Conservation (phyloP, 2,329 filamentous ascomycete genomes). For the Pseudogymnoascus sp. region DNA sequence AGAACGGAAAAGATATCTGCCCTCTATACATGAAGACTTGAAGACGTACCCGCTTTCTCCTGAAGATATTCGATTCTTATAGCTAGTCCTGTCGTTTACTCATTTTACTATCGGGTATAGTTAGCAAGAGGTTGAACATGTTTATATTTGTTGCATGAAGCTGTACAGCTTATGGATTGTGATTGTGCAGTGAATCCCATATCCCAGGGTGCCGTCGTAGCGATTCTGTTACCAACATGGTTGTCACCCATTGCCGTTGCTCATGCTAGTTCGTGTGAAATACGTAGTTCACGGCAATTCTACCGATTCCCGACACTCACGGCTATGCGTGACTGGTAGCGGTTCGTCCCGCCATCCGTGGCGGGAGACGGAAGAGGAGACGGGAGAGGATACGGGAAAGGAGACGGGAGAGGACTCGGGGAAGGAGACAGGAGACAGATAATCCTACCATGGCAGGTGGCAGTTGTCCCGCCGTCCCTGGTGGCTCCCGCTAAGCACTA, state of each 20-base stretch:
- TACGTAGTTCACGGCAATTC: neutral
- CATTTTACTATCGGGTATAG: constrained; percentile 6
- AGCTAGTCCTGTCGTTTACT: neutral
- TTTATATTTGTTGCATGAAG: constrained; percentile 1
- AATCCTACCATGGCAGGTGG: neutral
- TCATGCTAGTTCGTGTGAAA: neutral
- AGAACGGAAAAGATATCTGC: neutral
- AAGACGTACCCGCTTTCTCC: neutral
- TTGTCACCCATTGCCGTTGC: neutral
- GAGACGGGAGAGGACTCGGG: too few relatives aligned
- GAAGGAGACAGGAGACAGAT: neutral
- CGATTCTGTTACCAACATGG: neutral
- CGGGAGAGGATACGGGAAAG: too few relatives aligned
- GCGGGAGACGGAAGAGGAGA: neutral
- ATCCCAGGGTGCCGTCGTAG: neutral
- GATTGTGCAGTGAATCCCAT: neutral
- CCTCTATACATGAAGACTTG: neutral
- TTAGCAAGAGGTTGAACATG: neutral
- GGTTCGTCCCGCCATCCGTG: neutral
- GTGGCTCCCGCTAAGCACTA: neutral
- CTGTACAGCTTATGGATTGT: neutral
- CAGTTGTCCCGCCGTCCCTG: neutral
- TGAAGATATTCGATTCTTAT: constrained; percentile 3
- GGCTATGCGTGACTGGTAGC: neutral
- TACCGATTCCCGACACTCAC: neutral